These are phyloP conservation scores for Podospora comata DNA, from an alignment of 495 filamentous ascomycete genomes.

Conservation along the genomic window DNA sequence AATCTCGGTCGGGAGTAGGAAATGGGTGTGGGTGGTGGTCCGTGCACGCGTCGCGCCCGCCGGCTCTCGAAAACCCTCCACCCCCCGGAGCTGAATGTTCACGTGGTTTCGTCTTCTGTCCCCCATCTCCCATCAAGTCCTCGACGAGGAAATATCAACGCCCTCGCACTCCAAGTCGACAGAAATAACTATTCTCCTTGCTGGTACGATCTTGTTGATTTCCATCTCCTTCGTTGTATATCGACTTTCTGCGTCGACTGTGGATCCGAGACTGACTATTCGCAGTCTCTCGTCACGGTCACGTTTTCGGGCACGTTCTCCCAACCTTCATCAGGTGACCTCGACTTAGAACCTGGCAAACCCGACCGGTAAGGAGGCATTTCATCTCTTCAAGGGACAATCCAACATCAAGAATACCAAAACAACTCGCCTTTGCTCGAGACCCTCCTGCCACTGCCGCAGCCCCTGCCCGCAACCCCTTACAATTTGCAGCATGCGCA, in stretches of 20 bases:
- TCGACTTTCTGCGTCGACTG: slow-evolving; percentile 17
- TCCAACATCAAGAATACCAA: not conserved
- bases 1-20: not conserved
- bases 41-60: slow-evolving; percentile 22
- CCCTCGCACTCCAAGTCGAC: slow-evolving; percentile 2
- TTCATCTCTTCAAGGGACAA: not conserved
- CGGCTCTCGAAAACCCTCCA: slow-evolving; percentile 23
- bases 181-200: slow-evolving; percentile 10
- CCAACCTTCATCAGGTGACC: slow-evolving; percentile 37
- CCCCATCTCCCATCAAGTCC: slow-evolving; percentile 29
- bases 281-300: slow-evolving; percentile 36
- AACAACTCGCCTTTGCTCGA: not conserved
- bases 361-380: slow-evolving; percentile 25
- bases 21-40: slow-evolving; percentile 14
- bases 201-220: slow-evolving; percentile 25
- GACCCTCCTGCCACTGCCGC: not conserved
- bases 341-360: slow-evolving; percentile 31
- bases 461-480: not conserved
- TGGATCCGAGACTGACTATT: slow-evolving; percentile 25
- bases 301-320: slow-evolving; percentile 40
- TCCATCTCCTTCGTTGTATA: slow-evolving; percentile 4
- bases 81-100: slow-evolving; percentile 30
- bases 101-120: slow-evolving; percentile 28
- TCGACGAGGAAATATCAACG: slow-evolving; percentile 16
- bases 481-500: slow-evolving; percentile 1